These are phyloP conservation scores for Coleophoma crateriformis DNA, from an alignment of 2,329 filamentous ascomycete genomes.

Conservation along the genomic window DNA sequence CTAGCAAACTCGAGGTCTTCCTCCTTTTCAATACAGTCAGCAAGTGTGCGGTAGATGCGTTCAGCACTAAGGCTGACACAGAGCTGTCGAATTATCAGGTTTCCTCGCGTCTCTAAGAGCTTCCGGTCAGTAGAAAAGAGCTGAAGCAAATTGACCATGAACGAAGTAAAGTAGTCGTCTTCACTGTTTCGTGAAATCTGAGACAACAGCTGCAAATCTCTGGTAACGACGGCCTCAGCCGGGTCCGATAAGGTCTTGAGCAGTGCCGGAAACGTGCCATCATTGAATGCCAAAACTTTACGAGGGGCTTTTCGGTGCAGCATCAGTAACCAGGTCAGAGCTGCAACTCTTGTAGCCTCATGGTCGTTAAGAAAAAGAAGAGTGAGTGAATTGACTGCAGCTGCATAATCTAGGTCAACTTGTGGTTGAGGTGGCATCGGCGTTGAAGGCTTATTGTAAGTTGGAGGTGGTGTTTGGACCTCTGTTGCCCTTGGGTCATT, in stretches of 20 bases:
- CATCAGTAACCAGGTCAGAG: conserved; percentile 96
- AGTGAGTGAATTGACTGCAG: conserved; percentile 88
- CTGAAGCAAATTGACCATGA: conserved; percentile 95
- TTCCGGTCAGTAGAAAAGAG: conserved; percentile 92
- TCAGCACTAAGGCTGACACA: conserved; percentile 91
- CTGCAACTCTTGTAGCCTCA: conserved; percentile 89
- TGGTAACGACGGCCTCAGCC: conserved; percentile 90
- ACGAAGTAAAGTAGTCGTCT: conserved; percentile 94
- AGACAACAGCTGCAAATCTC: conserved; percentile 86
- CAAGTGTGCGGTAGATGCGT: conserved; percentile 89
- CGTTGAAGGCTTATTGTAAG: conserved; percentile 19
- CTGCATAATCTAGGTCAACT: conserved; percentile 88
- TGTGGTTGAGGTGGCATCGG: conserved; percentile 38
- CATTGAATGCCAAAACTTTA: conserved; percentile 92
- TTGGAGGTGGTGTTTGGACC: conserved; percentile 39
- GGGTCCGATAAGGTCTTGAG: conserved; percentile 96
- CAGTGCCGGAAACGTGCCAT: conserved; percentile 92
- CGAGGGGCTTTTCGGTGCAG: conserved; percentile 89
- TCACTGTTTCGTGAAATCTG: conserved; percentile 97
- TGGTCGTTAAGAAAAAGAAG: conserved; percentile 94
- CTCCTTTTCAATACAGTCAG: conserved; percentile 95
- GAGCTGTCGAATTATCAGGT: conserved; percentile 91
- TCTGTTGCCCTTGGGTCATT: conserved; percentile 46
- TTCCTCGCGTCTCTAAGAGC: conserved; percentile 85
- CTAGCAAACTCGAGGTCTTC: conserved; percentile 98